These are phyloP conservation scores for Phaeotremella fagi DNA, from an alignment of 768 basidiomycete species.

Conservation along the genomic window DNA sequence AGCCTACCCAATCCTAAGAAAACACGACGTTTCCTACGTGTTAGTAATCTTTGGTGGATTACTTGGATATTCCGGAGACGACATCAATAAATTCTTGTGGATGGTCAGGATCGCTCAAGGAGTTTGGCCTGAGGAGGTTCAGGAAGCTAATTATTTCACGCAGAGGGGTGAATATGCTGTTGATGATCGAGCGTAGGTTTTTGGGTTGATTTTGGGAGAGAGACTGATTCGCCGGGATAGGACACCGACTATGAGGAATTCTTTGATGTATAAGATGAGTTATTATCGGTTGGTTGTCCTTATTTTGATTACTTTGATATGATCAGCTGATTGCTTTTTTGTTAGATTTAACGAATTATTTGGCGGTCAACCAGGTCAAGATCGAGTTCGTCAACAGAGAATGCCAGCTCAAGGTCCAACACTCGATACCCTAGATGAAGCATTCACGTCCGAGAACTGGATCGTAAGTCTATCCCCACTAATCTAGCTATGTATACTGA, in stretches of 20 bases:
- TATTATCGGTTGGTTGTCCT: conserved; percentile 98
- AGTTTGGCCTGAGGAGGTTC: conserved; percentile 97
- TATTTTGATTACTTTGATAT: no score
- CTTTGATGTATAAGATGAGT: conserved; percentile 99
- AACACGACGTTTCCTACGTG: conserved; percentile 94
- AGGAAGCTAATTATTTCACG: conserved; percentile 91
- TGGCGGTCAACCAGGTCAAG: conserved; percentile 66
- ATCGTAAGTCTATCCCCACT: conserved; percentile 60
- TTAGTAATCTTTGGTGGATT: conserved; percentile 96
- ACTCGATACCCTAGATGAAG: conserved; percentile 93
- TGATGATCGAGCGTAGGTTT: conserved; percentile 65
- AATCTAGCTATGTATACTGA: not conserved
- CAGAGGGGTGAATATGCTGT: conserved; percentile 86
- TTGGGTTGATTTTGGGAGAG: not conserved
- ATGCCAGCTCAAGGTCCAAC: conserved; percentile 72
- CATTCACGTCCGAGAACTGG: conserved; percentile 99
- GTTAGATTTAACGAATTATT: conserved; percentile 81
- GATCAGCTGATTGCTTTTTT: conserved; percentile 56
- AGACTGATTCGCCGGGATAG: conserved; percentile 13
- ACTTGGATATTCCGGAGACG: conserved; percentile 91
- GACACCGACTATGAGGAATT: conserved; percentile 81
- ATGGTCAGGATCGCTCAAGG: conserved; percentile 79
- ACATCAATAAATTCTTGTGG: conserved; percentile 99
- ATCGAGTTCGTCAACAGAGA: conserved; percentile 83
- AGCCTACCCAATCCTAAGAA: conserved; percentile 92